phyloP scores from a whole-genome alignment of 257 asterid species.

The Solanum rostratum region DNA sequence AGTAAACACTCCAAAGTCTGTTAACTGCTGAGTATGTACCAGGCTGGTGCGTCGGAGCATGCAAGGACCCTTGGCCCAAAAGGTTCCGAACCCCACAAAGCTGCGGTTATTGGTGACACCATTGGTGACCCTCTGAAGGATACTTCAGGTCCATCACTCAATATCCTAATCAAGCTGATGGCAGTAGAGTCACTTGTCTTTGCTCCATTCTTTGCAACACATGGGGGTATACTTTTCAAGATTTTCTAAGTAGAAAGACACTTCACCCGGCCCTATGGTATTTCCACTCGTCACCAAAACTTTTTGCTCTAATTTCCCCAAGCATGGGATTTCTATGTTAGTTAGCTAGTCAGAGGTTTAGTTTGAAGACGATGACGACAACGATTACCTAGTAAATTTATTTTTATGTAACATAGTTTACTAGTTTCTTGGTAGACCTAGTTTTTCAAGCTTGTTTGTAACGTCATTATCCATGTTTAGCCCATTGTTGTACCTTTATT shows the following conservation, averaged over 20 bases:
- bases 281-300: neutral
- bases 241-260: neutral
- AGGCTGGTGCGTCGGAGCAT: neutral
- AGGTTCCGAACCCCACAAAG: neutral
- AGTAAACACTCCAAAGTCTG: neutral
- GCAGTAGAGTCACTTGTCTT: neutral
- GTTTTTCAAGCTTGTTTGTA: neutral
- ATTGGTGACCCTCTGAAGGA: neutral
- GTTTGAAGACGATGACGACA: neutral
- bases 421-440: neutral
- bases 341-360: neutral
- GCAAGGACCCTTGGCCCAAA: neutral
- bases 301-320: neutral
- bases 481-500: neutral
- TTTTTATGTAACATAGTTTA: neutral
- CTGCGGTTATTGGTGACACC: neutral
- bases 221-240: neutral
- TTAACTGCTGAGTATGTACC: neutral
- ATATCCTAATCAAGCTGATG: neutral
- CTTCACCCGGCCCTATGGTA: neutral
- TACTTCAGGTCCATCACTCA: neutral
- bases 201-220: neutral
- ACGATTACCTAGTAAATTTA: neutral
- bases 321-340: neutral
- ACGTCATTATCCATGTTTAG: neutral